These are phyloP conservation scores for Aureobasidium sp. DNA, from an alignment of 2,329 filamentous ascomycete species.

Conservation along the genomic window DNA sequence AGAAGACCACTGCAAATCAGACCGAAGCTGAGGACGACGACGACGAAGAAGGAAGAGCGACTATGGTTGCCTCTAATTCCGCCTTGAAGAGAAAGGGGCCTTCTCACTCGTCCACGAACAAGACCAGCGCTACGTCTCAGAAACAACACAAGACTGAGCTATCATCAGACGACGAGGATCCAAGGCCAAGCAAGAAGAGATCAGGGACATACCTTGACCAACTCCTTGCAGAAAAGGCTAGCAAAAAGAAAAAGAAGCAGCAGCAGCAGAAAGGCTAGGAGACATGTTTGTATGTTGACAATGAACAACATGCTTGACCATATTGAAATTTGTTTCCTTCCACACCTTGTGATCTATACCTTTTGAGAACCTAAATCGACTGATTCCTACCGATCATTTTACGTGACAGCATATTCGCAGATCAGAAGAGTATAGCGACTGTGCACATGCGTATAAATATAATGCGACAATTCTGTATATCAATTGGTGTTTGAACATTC, in stretches of 20 bases:
- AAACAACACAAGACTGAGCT: neutral
- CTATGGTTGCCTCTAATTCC: constrained; percentile 21
- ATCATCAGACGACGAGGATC: constrained; percentile 17
- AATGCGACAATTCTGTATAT: neutral
- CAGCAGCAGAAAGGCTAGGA: neutral
- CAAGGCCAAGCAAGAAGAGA: constrained; percentile 30
- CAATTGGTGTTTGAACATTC: neutral
- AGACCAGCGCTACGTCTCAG: neutral
- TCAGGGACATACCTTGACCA: constrained; percentile 49
- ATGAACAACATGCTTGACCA: neutral
- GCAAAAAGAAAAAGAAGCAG: constrained; percentile 43
- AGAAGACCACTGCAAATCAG: constrained; percentile 18
- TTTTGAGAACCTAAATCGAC: neutral
- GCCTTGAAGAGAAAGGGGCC: constrained; percentile 12
- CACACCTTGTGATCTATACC: neutral
- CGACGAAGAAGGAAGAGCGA: constrained; percentile 27
- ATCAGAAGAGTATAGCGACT: neutral
- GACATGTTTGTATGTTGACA: neutral
- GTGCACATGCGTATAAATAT: neutral
- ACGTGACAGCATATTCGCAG: neutral
- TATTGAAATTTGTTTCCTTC: neutral
- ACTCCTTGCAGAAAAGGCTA: constrained; percentile 41
- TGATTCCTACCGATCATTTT: neutral
- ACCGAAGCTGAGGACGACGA: constrained; percentile 33
- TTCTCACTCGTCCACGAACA: constrained; percentile 12